Percentiles rank a stretch among this genome's conserved stretches.
These are phyloP conservation scores for Phytophthora capsici DNA, from an alignment of 352 stramenopile species.

Conservation along the genomic window DNA sequence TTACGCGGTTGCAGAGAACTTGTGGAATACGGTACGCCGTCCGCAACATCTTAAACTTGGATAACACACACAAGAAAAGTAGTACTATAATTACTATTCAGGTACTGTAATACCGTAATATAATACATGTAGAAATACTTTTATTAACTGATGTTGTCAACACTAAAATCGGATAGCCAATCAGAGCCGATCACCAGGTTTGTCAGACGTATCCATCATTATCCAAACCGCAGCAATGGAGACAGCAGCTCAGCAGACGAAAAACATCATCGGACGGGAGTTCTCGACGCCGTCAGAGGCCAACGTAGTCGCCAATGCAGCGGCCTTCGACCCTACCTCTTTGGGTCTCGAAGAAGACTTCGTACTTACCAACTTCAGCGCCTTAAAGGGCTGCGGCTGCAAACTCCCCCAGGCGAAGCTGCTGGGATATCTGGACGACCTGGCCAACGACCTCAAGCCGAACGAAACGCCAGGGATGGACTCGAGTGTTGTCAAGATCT, in stretches of 20 bases:
- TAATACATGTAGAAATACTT: too few relatives aligned
- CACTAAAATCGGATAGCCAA: neutral
- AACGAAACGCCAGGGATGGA: slow-evolving; percentile 93
- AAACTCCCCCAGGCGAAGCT: slow-evolving; percentile 95
- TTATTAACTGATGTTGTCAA: neutral
- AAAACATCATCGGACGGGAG: slow-evolving; percentile 70
- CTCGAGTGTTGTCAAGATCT: slow-evolving; percentile 91
- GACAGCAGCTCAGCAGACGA: slow-evolving; percentile 53
- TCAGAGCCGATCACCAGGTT: neutral
- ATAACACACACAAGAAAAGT: too few relatives aligned
- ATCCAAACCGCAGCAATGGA: slow-evolving; percentile 72
- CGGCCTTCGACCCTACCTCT: slow-evolving; percentile 59
- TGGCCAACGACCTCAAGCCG: slow-evolving; percentile 91
- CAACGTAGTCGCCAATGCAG: neutral
- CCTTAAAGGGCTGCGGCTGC: slow-evolving; percentile 96
- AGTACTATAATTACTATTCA: too few relatives aligned
- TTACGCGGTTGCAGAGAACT: too few relatives aligned
- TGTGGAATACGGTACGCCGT: too few relatives aligned
- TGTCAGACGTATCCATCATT: slow-evolving; percentile 18
- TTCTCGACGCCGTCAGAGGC: slow-evolving; percentile 29
- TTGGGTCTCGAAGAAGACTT: slow-evolving; percentile 81
- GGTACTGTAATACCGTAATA: too few relatives aligned
- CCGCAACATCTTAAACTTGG: too few relatives aligned
- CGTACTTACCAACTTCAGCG: slow-evolving; percentile 83
- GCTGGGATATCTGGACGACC: slow-evolving; percentile 90